Conservation (phyloP, 1,284 basidiomycete species). For the Termitomyces sp. region DNA sequence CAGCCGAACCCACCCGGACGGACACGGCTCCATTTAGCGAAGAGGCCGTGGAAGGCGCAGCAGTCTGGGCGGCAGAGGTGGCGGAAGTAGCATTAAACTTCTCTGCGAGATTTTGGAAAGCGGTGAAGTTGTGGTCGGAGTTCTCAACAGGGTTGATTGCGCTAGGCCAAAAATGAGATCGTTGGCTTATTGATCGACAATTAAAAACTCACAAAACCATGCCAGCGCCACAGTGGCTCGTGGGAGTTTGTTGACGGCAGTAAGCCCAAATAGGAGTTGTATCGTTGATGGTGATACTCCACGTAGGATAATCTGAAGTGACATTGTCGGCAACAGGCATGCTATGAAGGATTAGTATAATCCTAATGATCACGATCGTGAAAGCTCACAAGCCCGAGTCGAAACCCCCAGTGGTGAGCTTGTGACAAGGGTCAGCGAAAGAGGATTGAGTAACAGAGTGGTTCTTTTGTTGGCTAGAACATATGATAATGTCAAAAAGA, state of each 20-base stretch:
- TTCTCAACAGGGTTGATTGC: constrained; percentile 44
- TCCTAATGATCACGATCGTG: neutral
- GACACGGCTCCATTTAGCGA: constrained; percentile 26
- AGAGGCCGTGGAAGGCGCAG: constrained; percentile 21
- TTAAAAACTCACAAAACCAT: constrained; percentile 47
- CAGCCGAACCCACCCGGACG: constrained; percentile 25
- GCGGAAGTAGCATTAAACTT: constrained; percentile 38
- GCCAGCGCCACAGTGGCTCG: constrained; percentile 42
- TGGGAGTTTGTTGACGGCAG: constrained; percentile 39
- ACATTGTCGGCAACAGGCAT: constrained; percentile 44
- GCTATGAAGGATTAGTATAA: constrained; percentile 26
- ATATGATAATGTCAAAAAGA: neutral
- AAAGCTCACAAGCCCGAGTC: constrained; percentile 56
- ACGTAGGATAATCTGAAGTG: constrained; percentile 44
- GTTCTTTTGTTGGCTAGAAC: constrained; percentile 51
- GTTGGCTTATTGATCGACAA: neutral
- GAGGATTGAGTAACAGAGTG: constrained; percentile 67
- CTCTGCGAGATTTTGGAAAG: constrained; percentile 49
- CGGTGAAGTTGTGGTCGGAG: constrained; percentile 48
- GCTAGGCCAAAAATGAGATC: constrained; percentile 19
- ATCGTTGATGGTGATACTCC: constrained; percentile 51
- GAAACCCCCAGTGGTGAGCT: constrained; percentile 41
- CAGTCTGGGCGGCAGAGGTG: constrained; percentile 28
- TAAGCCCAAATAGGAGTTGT: constrained; percentile 47
- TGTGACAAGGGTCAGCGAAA: constrained; percentile 54